phyloP scores from a whole-genome alignment of 352 stramenopile species.

The Phytopythium litorale region DNA sequence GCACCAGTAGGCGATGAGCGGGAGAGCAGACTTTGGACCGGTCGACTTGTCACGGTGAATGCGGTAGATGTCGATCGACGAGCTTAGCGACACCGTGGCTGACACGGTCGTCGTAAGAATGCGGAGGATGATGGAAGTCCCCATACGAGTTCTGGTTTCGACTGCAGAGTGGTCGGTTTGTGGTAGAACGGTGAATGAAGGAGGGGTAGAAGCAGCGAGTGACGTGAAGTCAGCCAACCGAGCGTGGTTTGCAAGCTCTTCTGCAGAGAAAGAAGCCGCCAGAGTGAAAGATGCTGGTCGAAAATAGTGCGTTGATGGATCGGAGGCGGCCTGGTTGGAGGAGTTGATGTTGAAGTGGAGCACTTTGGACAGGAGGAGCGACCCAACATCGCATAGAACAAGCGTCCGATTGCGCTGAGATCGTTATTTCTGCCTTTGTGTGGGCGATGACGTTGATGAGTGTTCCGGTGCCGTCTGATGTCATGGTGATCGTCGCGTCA shows the following conservation, averaged over 20 bases:
- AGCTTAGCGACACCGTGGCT: conserved; percentile 19
- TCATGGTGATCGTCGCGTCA: too few relatives aligned
- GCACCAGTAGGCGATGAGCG: conserved; percentile 17
- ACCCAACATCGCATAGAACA: not conserved
- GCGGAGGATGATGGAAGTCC: conserved; percentile 9
- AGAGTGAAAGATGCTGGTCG: not conserved
- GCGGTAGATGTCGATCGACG: conserved; percentile 22
- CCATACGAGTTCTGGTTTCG: not conserved
- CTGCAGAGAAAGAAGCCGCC: not conserved
- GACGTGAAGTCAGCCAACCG: too few relatives aligned
- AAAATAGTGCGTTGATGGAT: not conserved
- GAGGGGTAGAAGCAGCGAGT: not conserved
- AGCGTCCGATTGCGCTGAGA: not conserved
- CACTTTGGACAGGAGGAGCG: not conserved
- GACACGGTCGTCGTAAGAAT: conserved; percentile 15
- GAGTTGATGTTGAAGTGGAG: not conserved
- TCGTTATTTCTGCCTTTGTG: not conserved
- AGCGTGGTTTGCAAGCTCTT: too few relatives aligned
- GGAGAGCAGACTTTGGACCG: conserved; percentile 18
- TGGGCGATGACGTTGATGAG: too few relatives aligned
- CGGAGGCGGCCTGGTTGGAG: not conserved
- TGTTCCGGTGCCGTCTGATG: too few relatives aligned
- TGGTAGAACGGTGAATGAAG: not conserved
- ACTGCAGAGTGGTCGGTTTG: not conserved
- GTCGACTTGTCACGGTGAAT: conserved; percentile 23